phyloP scores from a whole-genome alignment of 164 flowering plant species.

The Umbilicus rupestris region DNA sequence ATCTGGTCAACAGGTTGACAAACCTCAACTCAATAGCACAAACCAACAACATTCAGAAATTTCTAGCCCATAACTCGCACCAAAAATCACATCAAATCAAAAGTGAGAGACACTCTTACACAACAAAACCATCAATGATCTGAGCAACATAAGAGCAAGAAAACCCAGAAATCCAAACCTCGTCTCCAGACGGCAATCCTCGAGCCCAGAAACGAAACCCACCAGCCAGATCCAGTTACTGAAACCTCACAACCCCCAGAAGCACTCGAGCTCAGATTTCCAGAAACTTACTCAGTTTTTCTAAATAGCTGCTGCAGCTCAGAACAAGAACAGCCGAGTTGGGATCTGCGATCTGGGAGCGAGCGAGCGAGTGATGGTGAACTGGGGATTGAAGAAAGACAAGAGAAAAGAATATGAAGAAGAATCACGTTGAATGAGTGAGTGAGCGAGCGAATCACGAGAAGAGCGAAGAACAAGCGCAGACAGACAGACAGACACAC shows the following conservation, averaged over 20 bases:
- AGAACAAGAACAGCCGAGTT: background rate
- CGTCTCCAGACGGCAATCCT: background rate
- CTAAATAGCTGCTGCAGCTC: no score
- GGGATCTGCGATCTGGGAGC: background rate
- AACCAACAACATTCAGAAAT: no score
- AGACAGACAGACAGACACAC: background rate
- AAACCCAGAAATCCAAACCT: background rate
- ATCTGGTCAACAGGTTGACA: background rate
- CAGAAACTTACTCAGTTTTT: background rate
- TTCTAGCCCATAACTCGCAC: no score
- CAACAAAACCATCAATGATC: background rate
- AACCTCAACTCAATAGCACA: no score
- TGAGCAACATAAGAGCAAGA: background rate
- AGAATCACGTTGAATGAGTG: background rate
- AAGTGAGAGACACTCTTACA: background rate
- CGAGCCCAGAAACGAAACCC: background rate
- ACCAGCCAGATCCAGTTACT: background rate
- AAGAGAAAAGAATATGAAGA: background rate
- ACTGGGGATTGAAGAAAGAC: background rate
- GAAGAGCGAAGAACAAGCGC: background rate
- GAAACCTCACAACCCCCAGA: background rate
- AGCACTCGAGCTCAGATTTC: background rate
- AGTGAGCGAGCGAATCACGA: slow-evolving; percentile 2
- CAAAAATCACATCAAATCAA: no score
- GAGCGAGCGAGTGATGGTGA: background rate